Conservation (phyloP, 805 yeast genomes). For the Cyberlindnera misumaiensis region DNA sequence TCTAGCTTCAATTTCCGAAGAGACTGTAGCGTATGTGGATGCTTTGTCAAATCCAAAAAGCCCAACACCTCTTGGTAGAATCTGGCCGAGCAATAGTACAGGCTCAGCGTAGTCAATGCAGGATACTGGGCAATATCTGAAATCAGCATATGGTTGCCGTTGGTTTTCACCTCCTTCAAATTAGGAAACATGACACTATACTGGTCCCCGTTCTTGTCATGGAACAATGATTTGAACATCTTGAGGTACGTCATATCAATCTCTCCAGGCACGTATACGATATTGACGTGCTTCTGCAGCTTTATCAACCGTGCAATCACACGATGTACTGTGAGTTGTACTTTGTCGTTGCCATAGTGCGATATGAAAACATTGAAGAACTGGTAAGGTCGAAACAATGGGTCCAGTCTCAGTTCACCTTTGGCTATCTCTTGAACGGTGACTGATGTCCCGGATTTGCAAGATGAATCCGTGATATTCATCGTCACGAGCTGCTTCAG, state of each 20-base stretch:
- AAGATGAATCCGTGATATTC: constrained; percentile 4
- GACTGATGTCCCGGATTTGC: constrained; percentile 2
- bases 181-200: constrained; percentile 6
- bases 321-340: constrained; percentile 7
- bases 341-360: constrained; percentile 2
- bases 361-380: constrained; percentile 13
- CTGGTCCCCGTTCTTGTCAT: constrained; percentile 2
- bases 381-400: constrained; percentile 10
- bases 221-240: constrained; percentile 19
- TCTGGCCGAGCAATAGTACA: constrained; percentile 21
- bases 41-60: constrained; percentile 9
- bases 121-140: constrained; percentile 11
- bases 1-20: constrained; percentile 15
- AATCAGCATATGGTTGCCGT: constrained; percentile 18
- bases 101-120: constrained; percentile 8
- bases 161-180: constrained; percentile 11
- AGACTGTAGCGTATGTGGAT: constrained; percentile 10
- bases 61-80: constrained; percentile 19
- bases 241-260: constrained; percentile 18
- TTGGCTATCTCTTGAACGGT: constrained; percentile 9
- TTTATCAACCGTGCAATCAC: constrained; percentile 9
- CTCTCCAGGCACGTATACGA: constrained; percentile 7
- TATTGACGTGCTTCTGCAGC: constrained; percentile 6
- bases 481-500: constrained; percentile 10
- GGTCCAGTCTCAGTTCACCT: constrained; percentile 4